phyloP scores from a whole-genome alignment of 495 filamentous ascomycete genomes.

The Amniculicola lignicola region DNA sequence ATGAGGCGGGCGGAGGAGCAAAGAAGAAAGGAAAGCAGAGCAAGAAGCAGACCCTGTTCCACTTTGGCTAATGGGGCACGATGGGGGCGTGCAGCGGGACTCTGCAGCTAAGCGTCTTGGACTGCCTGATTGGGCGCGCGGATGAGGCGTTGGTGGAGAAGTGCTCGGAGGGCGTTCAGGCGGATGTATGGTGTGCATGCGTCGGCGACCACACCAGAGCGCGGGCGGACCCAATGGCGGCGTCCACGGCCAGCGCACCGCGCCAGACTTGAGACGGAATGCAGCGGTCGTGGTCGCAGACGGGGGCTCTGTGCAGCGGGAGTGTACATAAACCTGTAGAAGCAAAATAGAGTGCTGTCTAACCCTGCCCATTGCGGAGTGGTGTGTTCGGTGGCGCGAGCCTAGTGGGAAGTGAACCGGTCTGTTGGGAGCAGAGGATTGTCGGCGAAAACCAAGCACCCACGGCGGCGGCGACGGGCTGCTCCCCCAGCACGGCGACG shows the following conservation, averaged over 20 bases:
- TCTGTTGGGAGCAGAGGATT: too few species aligned
- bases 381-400: too few species aligned
- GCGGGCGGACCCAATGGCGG: not conserved
- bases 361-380: too few species aligned
- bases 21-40: slow-evolving; percentile 75
- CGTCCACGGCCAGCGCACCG: not conserved
- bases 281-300: not conserved
- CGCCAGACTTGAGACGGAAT: not conserved
- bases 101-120: slow-evolving; percentile 17
- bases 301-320: too few species aligned
- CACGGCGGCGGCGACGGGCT: too few species aligned
- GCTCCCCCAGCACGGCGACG: too few species aligned
- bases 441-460: too few species aligned
- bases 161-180: not conserved
- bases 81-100: slow-evolving; percentile 6
- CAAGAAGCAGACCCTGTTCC: slow-evolving; percentile 74
- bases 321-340: too few species aligned
- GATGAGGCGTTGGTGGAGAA: not conserved
- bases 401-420: too few species aligned
- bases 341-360: too few species aligned
- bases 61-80: slow-evolving; percentile 40
- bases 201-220: not conserved
- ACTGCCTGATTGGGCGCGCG: slow-evolving; percentile 10
- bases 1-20: slow-evolving; percentile 41
- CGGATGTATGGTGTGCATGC: not conserved